Percentiles rank a stretch among this genome's conserved stretches.
Conservation (phyloP, 2,329 filamentous ascomycete genomes). For the Ascomycota sp. region DNA sequence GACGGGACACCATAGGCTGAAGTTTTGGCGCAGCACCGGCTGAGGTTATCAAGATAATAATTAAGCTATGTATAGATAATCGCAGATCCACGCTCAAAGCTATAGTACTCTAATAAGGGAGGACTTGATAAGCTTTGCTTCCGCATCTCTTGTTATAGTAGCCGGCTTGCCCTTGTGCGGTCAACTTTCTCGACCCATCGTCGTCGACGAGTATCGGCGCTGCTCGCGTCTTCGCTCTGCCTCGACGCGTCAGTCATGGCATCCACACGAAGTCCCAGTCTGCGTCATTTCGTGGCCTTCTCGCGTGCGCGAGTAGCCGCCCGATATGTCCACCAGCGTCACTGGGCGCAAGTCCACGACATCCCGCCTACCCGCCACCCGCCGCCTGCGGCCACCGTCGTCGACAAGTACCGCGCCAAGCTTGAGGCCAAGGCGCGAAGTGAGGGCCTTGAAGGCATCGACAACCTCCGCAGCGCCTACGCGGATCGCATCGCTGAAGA, state of each 20-base stretch:
- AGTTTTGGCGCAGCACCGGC: no score
- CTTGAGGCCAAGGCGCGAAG: constrained; percentile 62
- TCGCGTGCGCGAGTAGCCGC: constrained; percentile 10
- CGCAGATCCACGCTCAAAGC: no score
- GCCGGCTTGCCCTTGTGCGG: no score
- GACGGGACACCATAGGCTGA: no score
- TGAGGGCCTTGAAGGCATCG: constrained; percentile 49
- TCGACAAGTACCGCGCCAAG: constrained; percentile 77
- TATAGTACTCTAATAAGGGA: no score
- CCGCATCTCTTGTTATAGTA: no score
- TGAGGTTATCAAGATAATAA: no score
- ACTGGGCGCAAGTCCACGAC: constrained; percentile 85
- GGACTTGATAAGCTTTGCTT: no score
- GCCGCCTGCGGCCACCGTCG: constrained; percentile 39
- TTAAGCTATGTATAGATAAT: no score
- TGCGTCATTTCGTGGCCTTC: constrained; percentile 22
- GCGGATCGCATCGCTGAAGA: constrained; percentile 60
- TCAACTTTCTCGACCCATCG: background rate
- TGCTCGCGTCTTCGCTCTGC: background rate
- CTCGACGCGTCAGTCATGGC: constrained; percentile 18
- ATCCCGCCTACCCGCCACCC: constrained; percentile 75
- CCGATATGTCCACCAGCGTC: constrained; percentile 36
- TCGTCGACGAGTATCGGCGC: background rate
- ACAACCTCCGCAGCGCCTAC: constrained; percentile 64
- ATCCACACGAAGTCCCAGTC: constrained; percentile 22